Percentiles rank a stretch among this genome's conserved stretches.
These are phyloP conservation scores for Monilinia aucupariae DNA, from an alignment of 2,329 filamentous ascomycete genomes.

Conservation along the genomic window DNA sequence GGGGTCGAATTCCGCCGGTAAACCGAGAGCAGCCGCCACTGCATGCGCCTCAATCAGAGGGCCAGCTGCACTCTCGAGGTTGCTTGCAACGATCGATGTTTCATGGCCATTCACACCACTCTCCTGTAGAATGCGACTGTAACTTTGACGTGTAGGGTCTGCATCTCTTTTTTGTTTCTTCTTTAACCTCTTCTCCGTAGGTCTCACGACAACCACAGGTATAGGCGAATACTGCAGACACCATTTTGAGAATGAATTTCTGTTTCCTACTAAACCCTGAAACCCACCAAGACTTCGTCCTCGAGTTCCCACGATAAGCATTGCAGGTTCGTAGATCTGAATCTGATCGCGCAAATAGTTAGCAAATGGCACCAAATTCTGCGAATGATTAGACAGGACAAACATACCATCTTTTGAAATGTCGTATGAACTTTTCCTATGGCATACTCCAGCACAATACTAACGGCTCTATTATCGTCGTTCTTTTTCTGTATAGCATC, in stretches of 20 bases:
- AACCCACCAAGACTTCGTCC: slow-evolving; percentile 65
- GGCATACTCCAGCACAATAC: slow-evolving; percentile 64
- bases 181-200: slow-evolving; percentile 63
- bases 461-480: slow-evolving; percentile 64
- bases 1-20: slow-evolving; percentile 58
- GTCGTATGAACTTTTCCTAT: slow-evolving; percentile 67
- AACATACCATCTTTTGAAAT: slow-evolving; percentile 65
- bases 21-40: slow-evolving; percentile 57
- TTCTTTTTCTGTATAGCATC: slow-evolving; percentile 64
- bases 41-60: slow-evolving; percentile 59
- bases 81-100: slow-evolving; percentile 27
- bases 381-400: not conserved
- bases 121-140: slow-evolving; percentile 60
- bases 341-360: slow-evolving; percentile 45
- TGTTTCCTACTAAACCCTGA: slow-evolving; percentile 60
- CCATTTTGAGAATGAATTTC: slow-evolving; percentile 63
- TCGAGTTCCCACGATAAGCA: slow-evolving; percentile 65
- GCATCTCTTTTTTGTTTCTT: slow-evolving; percentile 64
- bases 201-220: slow-evolving; percentile 68
- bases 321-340: slow-evolving; percentile 66
- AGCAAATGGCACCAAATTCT: slow-evolving; percentile 11
- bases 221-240: slow-evolving; percentile 70
- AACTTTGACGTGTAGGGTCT: slow-evolving; percentile 57
- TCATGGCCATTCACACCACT: slow-evolving; percentile 40
- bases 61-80: slow-evolving; percentile 30